Percentiles rank a stretch among this genome's conserved stretches.
Evolutionary conservation across 2,329 filamentous ascomycete species (phyloP).

Genomic region (Ceratocystis papillata): DNA sequence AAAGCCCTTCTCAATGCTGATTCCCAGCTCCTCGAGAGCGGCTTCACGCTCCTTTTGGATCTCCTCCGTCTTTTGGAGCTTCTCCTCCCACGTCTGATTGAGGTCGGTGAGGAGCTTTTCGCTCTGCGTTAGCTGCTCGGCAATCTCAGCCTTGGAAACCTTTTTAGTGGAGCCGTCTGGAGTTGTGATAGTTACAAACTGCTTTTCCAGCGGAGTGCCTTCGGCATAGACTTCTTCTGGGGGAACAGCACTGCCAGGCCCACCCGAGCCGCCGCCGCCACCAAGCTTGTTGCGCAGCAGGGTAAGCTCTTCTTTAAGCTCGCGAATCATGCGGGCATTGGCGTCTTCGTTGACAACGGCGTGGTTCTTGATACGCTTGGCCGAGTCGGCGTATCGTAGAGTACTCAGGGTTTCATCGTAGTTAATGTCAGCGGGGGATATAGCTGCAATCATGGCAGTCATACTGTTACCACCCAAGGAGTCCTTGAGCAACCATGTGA

Average conservation of each 20-base stretch:
- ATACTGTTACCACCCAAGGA: conserved; percentile 96
- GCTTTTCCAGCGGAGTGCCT: conserved; percentile 84
- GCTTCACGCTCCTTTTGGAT: conserved; percentile 97
- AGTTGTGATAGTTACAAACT: conserved; percentile 88
- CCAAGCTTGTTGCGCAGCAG: conserved; percentile 77
- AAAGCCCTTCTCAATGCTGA: conserved; percentile 98
- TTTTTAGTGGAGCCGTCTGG: conserved; percentile 81
- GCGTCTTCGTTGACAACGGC: conserved; percentile 98
- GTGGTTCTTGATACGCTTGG: conserved; percentile 99
- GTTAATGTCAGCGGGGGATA: conserved; percentile 97
- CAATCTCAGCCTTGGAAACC: conserved; percentile 96
- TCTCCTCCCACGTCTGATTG: conserved; percentile 98
- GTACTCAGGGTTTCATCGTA: conserved; percentile 97
- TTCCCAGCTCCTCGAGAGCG: conserved; percentile 88
- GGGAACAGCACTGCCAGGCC: conserved; percentile 41
- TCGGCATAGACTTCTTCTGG: conserved; percentile 81
- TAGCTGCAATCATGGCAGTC: conserved; percentile 99
- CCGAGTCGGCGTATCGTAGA: conserved; percentile 89
- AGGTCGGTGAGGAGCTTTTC: conserved; percentile 93
- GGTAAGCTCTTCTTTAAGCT: conserved; percentile 87
- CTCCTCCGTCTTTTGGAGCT: conserved; percentile 84
- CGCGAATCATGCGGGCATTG: conserved; percentile 96
- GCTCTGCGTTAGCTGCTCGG: conserved; percentile 88
- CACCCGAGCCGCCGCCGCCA: conserved; percentile 37
- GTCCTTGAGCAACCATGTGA: conserved; percentile 96